These are phyloP conservation scores for Melaleuca quinquenervia DNA, from an alignment of 345 rosid genomes.

Conservation along the genomic window DNA sequence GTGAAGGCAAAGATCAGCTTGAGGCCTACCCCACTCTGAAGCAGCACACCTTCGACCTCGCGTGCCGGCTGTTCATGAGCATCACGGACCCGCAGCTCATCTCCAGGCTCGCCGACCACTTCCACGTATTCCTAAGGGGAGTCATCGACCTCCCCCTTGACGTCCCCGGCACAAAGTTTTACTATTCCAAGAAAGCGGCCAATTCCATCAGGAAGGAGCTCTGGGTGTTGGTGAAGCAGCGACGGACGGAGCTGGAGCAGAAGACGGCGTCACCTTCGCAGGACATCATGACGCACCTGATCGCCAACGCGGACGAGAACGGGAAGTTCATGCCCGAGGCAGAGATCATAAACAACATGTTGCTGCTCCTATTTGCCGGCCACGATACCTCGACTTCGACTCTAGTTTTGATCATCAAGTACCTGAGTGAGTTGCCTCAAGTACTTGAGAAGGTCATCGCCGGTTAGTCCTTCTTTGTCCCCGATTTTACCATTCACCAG, in stretches of 20 bases:
- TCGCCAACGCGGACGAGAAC: not conserved
- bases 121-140: not conserved
- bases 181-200: conserved; percentile 1
- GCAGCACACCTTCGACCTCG: not conserved
- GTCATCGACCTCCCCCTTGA: not conserved
- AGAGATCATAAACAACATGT: conserved; percentile 8
- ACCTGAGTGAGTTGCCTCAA: conserved; percentile 10
- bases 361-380: conserved; percentile 7
- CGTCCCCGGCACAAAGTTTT: conserved; percentile 2
- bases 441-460: not conserved
- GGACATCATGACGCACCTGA: conserved; percentile 10
- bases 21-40: not conserved
- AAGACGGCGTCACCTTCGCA: not conserved
- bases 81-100: not conserved
- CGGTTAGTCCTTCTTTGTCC: not conserved
- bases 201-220: not conserved
- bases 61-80: conserved; percentile 3
- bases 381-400: conserved; percentile 5
- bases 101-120: not conserved
- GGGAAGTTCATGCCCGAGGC: conserved; percentile 13
- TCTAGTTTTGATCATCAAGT: conserved; percentile 2
- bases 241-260: conserved; percentile 2
- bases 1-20: conserved; percentile 4
- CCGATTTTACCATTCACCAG: not conserved
- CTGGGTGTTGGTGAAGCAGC: not conserved